phyloP scores from a whole-genome alignment of 2,329 filamentous ascomycete genomes.

The Colletotrichum trifolii region DNA sequence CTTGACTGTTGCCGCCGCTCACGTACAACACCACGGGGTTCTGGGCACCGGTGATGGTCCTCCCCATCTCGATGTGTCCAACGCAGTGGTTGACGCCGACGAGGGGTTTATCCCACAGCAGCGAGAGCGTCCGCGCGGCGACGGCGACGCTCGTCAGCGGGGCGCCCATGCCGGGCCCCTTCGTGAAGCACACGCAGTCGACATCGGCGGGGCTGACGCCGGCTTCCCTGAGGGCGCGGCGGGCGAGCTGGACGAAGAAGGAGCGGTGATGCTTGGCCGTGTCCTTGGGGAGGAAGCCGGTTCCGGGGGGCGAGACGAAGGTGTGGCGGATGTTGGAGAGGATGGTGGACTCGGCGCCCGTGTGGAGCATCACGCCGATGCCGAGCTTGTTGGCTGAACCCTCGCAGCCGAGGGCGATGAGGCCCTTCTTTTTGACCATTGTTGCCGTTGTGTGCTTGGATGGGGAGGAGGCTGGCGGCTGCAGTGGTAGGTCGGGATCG shows the following conservation, averaged over 20 bases:
- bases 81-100: conserved; percentile 98
- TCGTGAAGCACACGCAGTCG: conserved; percentile 94
- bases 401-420: conserved; percentile 74
- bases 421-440: conserved; percentile 49
- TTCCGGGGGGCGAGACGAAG: conserved; percentile 89
- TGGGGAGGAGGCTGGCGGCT: conserved; percentile 14
- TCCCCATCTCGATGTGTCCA: conserved; percentile 98
- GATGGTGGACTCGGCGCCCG: conserved; percentile 69
- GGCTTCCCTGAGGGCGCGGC: conserved; percentile 79
- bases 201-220: conserved; percentile 72
- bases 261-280: conserved; percentile 91
- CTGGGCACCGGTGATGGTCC: conserved; percentile 86
- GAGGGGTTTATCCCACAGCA: conserved; percentile 89
- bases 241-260: conserved; percentile 86
- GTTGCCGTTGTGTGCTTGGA: conserved; percentile 36
- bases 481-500: conserved; percentile 5
- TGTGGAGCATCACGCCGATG: conserved; percentile 89
- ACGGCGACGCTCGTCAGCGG: conserved; percentile 89
- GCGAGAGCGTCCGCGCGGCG: conserved; percentile 80
- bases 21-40: conserved; percentile 98
- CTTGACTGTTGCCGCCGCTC: conserved; percentile 95
- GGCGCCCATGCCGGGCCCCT: conserved; percentile 95
- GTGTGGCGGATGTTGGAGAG: conserved; percentile 96
- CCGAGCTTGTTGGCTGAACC: conserved; percentile 98
- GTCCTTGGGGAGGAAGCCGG: conserved; percentile 96